Base-by-base conservation (phyloP, 2,329 filamentous ascomycete species). In the Triangularia setosa region DNA sequence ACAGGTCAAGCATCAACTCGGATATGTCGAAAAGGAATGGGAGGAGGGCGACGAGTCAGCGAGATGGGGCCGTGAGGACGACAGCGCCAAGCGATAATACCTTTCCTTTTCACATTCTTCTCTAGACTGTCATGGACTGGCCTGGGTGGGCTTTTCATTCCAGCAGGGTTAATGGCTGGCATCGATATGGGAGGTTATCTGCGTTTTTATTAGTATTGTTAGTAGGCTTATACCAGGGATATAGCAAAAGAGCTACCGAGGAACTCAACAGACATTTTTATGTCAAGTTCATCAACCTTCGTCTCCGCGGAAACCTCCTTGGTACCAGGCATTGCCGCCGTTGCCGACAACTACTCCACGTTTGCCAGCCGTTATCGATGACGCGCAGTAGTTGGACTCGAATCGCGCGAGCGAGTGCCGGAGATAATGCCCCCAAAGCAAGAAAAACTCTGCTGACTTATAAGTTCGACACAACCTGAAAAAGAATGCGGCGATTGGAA, bases 11-110 rank as follows among this genome's bases (percentile, higher is more conserved):
- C 83, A 85, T 72, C 84, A 90, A 67, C 83, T 97, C 52, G 93
- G 93, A 0, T 98, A 99, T 73, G 83, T 89, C 4, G 94, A 98
- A 79, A 89, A 90, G 70, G 82, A 87, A 27, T 97, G 95, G 93
- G 83, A 84, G 64, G 89, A 87, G 4, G 93, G 92, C 9, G 91
- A 97, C 71, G 94, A 98, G 80, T 89, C 87, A 28, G 85, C 86
- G 60, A 83, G 93, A 74, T 97, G 93, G 93, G 90, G 90, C 60
- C 85, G 79, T 44, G 80, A 83, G 56, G 78, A 74, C 28, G 72
- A 73, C 18, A 60, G 56, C 23, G 54, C 69, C 60, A 72, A 72
- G 68, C 40, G 64, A 57, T 74, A 35, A 65, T 28, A 5, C 9
- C 18, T 48, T 4, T 35, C 8, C 24, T n/a, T 11, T 8, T 12